Evolutionary conservation across 306 rosid species (phyloP), one percentile per base, ranked within the genome.

Genomic region (Cyamopsis tetragonoloba): DNA sequence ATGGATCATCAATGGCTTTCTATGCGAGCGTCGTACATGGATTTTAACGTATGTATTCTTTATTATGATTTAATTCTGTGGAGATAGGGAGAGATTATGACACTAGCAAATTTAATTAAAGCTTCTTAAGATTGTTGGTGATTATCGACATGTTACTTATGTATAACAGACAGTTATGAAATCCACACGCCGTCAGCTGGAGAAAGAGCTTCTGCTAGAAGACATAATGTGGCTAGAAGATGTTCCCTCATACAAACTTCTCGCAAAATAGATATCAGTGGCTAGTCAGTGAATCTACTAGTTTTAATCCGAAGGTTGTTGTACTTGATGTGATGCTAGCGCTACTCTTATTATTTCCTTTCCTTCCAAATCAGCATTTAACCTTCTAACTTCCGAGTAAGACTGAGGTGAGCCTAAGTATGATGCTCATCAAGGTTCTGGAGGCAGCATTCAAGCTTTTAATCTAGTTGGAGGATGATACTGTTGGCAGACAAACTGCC

Each of bases 1-100:
- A 90, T 93, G 99, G 99, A 93, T 81, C 91, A 88, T 43, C 89
- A 88, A 76, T 93, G 99, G 99, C 99, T 93, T 67, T 65, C 95
- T 12, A 93, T 93, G 99, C 96, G 82, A 22, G 99, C 99, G 7
- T 90, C 99, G 18, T 93, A 93, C 77, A 93, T 93, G 99, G 99
- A 93, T 86, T 93, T 93, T 73, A 93, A 93, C 65, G 99, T 93
- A 86, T 18, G 99, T 86, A 60, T 55, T 64, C 68, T 59, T 58
- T 73, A 44, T 32, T 68, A 51, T 17, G 30, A 60, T 17, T 60
- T 59, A 53, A 23, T 49, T 55, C 42, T 31, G 17, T 19, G 42
- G 64, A 38, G 19, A 47, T 55, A 37, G 61, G 51, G 78, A 44
- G 53, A 51, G 20, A 44, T 26, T 44, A 70, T 48, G 54, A 8